Evolutionary conservation across 257 asterid genomes (phyloP), one percentile per base, ranked within the genome.

Genomic region (Thymus mandschuricus): DNA sequence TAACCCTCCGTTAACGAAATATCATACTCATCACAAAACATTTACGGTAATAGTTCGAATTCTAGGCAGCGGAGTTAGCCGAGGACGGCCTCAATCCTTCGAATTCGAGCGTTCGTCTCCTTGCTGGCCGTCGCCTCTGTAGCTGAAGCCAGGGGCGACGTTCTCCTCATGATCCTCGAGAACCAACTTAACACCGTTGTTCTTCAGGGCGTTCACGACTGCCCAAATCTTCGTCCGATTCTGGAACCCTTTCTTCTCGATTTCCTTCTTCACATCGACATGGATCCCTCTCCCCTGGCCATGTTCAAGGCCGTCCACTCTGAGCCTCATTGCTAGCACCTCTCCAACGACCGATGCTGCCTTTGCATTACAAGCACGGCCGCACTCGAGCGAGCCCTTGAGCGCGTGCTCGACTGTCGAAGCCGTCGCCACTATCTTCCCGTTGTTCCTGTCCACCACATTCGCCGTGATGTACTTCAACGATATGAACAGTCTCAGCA

Each of bases 301-400:
- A 2, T 86, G 89, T 63, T 89, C 96, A 50, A 92, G 93, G 12
- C 92, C 98, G 66, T 89, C 98, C 28, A 88, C 94, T 68, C 84
- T 82, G 60, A 92, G 89, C 52, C 98, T 81, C 96, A 85, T 90
- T 2, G 97, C 98, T 75, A 92, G 80, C 38, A 90, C 97, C 74
- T 92, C 98, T 46, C 97, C 98, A 44, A 92, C 97, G 33, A 86
- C 81, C 4, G 88, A 80, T 38, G 98, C 97, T 0, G 98, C 97
- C 74, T 90, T 92, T 1, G 97, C 97, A 11, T 89, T 92, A 85
- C 97, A 90, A 52, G 87, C 71, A 40, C 96, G 87, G 6, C 98
- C 92, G 52, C 97, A 90, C 76, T 90, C 98, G 11, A 90, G 76
- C 1, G 91, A 80, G 50, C 71, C 79, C 67, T 88, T 92, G 29